Base-by-base conservation (phyloP, 2,329 filamentous ascomycete species). In the Diaporthe citrichinensis region DNA sequence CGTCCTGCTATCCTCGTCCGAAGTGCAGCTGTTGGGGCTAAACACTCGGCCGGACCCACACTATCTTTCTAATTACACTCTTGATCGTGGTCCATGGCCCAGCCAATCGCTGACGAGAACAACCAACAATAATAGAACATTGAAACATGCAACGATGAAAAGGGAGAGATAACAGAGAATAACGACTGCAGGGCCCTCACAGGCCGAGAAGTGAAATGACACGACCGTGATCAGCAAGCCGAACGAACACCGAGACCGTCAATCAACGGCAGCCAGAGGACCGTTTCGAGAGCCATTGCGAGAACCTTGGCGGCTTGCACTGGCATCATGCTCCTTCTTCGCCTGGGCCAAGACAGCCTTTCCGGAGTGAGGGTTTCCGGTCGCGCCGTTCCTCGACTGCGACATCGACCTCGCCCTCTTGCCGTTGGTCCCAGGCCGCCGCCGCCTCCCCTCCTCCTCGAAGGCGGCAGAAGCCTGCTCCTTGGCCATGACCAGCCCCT, bases 401-500 rank as follows among this genome's bases (percentile, higher is more conserved):
- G 73, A 74, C 73, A 72, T 74, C 9, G 62, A 74, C 25, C 76
- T 49, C 15, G 76, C 76, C 53, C 76, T 73, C 69, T 76, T 77
- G 25, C 61, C 23, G 25, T 53, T 68, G 59, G 31, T 46, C 41
- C 65, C n/a, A 20, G 65, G 53, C 25, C 74, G 72, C n/a, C 75
- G 75, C 17, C 75, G 75, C 17, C 71, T 34, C 1, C 80, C 76
- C n/a, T 79, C 78, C 74, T 81, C 81, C 72, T 81, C 80, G 46
- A 81, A 74, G 15, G 80, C 81, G 7, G 80, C 78, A 1, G 79
- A 78, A 1, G 82, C 81, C 78, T 84, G 82, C 49, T 81, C 80
- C 77, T 83, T 84, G 76, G 81, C 81, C 44, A 84, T 81, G 8
- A 83, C 82, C 2, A 84, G 77, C 0, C 82, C 82, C 72, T 83